These are phyloP conservation scores for Blastomyces parvus DNA, from an alignment of 2,329 filamentous ascomycete genomes.

Conservation along the genomic window DNA sequence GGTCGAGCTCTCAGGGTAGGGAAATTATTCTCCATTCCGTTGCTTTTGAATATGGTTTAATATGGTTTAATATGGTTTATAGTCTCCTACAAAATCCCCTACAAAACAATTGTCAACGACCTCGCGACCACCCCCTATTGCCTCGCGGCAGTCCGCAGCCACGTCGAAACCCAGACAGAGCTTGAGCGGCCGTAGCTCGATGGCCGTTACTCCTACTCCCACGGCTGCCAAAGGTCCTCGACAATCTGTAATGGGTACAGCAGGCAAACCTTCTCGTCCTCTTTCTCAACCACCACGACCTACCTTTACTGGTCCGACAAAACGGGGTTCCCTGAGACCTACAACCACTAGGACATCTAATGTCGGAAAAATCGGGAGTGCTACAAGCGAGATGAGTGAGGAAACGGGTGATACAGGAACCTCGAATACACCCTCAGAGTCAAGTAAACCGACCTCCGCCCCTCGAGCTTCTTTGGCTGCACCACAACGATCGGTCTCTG, in stretches of 20 bases:
- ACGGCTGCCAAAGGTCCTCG: conserved; percentile 29
- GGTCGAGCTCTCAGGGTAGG: conserved; percentile 32
- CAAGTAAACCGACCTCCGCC: conserved; percentile 20
- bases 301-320: conserved; percentile 20
- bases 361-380: conserved; percentile 22
- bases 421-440: conserved; percentile 12
- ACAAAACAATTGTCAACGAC: conserved; percentile 58
- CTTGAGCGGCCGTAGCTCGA: conserved; percentile 50
- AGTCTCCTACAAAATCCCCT: conserved; percentile 72
- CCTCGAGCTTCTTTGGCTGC: conserved; percentile 23
- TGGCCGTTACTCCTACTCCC: conserved; percentile 51
- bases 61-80: conserved; percentile 10
- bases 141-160: conserved; percentile 33
- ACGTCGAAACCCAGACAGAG: conserved; percentile 47
- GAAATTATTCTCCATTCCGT: conserved; percentile 13
- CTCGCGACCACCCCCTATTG: conserved; percentile 44
- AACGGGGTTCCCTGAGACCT: conserved; percentile 29
- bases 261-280: conserved; percentile 28
- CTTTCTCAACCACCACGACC: conserved; percentile 21
- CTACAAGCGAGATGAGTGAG: conserved; percentile 23
- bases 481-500: conserved; percentile 37
- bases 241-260: conserved; percentile 30
- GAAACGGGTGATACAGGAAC: conserved; percentile 9
- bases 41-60: not conserved
- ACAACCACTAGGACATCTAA: conserved; percentile 19